Conservation (phyloP, 2,329 filamentous ascomycete genomes). For the Cladosporium sp. region DNA sequence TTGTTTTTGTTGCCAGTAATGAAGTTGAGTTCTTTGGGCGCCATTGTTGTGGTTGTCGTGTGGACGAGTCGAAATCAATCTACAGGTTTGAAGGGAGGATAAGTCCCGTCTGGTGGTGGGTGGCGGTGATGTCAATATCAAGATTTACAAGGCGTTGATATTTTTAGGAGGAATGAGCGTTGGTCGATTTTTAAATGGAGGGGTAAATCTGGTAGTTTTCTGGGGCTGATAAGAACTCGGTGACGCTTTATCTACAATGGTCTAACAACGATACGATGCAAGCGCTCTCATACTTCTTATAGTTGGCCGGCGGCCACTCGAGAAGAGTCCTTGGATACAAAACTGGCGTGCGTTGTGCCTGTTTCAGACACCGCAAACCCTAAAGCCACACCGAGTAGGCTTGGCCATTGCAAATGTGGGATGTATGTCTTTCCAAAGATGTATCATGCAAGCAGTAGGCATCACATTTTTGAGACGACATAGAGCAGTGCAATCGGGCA, state of each 20-base stretch:
- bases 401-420: background rate
- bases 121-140: background rate
- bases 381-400: background rate
- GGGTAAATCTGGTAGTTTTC: constrained; percentile 2
- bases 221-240: background rate
- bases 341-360: background rate
- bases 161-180: background rate
- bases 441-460: background rate
- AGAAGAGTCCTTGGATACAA: background rate
- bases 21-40: constrained; percentile 70
- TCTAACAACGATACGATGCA: background rate
- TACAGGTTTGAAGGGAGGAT: background rate
- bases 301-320: background rate
- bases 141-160: background rate
- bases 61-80: background rate
- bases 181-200: constrained; percentile 1
- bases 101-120: background rate
- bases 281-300: background rate
- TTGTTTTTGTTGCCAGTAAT: constrained; percentile 98
- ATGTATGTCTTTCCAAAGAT: background rate
- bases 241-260: background rate
- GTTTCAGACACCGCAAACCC: background rate
- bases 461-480: background rate
- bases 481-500: constrained; percentile 9
- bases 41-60: constrained; percentile 25